Evolutionary conservation across 352 stramenopile genomes (phyloP), one percentile per base, ranked within the genome.

Genomic region (Globisporangium uncinulatum): DNA sequence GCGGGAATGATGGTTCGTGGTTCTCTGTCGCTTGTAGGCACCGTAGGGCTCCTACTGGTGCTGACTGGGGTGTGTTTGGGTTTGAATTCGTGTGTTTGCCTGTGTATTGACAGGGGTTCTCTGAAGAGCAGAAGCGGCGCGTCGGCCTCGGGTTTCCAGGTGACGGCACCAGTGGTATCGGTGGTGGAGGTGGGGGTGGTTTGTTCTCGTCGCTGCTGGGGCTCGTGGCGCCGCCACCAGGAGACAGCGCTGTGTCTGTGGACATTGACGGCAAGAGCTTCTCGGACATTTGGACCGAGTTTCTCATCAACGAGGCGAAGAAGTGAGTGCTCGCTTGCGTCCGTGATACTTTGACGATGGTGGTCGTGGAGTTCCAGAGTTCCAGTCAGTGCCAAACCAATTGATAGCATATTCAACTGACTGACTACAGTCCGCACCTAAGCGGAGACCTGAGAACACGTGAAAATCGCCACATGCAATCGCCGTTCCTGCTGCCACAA

Each of bases 171-270:
- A n/a, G n/a, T n/a, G n/a, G n/a, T n/a, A n/a, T n/a, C n/a, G n/a
- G n/a, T n/a, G n/a, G n/a, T n/a, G n/a, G n/a, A n/a, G 76, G 78
- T 17, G 78, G 81, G 8, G 81, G 81, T 6, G 81, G 81, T 0
- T 47, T 89, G 14, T 87, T 91, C 44, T 86, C 78, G 6, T 87
- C 81, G 6, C 70, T 91, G 32, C 62, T 89, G 36, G 76, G 74
- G 0, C 65, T 88, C 9, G 71, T 81, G 14, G 62, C 67, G 20
- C 66, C 74, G 41, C 20, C 39, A 13, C 44, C 49, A 3, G 42
- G 48, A 19, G 21, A 14, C 6, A 45, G 14, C 31, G 17, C 21
- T 41, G n/a, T 32, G 9, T 0, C 31, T 10, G 63, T 58, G 19
- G 20, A 58, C n/a, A 67, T 83, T n/a, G 70, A 86, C 53, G 76